Evolutionary conservation across 2,329 filamentous ascomycete genomes (phyloP), one percentile per base, ranked within the genome.

Genomic region (Rhytidhysteron rufulum): DNA sequence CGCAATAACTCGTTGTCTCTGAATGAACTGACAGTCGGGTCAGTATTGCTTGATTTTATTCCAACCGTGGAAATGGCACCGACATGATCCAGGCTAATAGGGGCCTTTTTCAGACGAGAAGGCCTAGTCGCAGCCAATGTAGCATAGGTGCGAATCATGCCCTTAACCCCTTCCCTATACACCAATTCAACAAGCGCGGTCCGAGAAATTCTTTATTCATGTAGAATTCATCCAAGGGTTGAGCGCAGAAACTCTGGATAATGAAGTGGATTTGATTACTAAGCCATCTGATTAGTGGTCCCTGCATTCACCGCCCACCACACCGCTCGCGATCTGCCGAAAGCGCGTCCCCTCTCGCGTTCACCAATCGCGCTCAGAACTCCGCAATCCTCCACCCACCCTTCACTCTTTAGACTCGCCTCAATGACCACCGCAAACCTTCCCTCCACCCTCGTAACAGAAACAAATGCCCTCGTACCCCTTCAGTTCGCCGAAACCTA

Each of bases 21-120:
- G 70, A 19, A 77, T 62, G 55, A 77, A 77, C 67, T 75, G n/a
- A 18, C 9, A 13, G n/a, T n/a, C n/a, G n/a, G 13, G 13, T 27
- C n/a, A 5, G 39, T 17, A 56, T 15, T 54, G 47, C 35, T 15
- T 29, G 13, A 13, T n/a, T 19, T 13, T 31, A 10, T 30, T 11
- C 10, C n/a, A 29, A 37, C 36, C 20, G 19, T 25, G 19, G 21
- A 24, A 25, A 19, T 15, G 25, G 6, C 18, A 31, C 38, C 9
- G 33, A 62, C 58, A 39, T 61, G 60, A 32, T 65, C 60, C 16
- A 65, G 54, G 24, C 60, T 48, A 13, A 37, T 17, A 63, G 37
- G 18, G 58, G 58, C 16, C 41, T 52, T 41, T 61, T 63, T 36
- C 58, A 64, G 52, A 46, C 57, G 50, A 15, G 58, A 60, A 22